A percentile compares a stretch with the other conserved stretches of the same genome.
Evolutionary conservation across 2,329 filamentous ascomycete species (phyloP).

Genomic region (Diatrype stigma): DNA sequence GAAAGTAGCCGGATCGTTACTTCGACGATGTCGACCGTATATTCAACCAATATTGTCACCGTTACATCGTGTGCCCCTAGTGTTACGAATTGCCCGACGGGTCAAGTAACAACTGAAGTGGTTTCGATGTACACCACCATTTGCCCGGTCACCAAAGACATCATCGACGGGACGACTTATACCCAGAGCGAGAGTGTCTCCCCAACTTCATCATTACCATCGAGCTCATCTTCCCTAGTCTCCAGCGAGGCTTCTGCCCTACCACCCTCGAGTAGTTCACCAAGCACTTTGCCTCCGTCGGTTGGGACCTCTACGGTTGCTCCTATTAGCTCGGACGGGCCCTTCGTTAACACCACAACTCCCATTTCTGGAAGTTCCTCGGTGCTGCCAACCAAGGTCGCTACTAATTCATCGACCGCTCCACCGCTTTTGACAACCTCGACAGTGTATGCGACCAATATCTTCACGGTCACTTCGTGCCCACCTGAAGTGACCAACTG

Average conservation of each 20-base stretch:
- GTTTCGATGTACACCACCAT: constrained; percentile 27
- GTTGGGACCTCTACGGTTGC: constrained; percentile 11
- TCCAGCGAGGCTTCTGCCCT: neutral
- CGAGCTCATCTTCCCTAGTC: neutral
- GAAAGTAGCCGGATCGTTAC: constrained; percentile 25
- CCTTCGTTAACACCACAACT: constrained; percentile 13
- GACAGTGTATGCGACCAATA: constrained; percentile 25
- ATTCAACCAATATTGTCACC: constrained; percentile 25
- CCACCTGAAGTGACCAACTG: constrained; percentile 22
- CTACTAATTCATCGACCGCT: constrained; percentile 8
- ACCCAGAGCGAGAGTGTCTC: constrained; percentile 8
- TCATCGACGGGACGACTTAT: constrained; percentile 24
- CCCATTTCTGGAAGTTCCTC: constrained; percentile 1
- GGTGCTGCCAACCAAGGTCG: constrained; percentile 3
- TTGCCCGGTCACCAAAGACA: constrained; percentile 26
- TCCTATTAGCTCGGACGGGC: constrained; percentile 8
- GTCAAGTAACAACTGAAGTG: constrained; percentile 24
- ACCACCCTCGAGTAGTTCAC: constrained; percentile 1
- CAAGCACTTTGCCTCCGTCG: constrained; percentile 6
- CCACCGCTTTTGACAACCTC: constrained; percentile 19
- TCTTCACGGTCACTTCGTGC: constrained; percentile 25
- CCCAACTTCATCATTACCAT: constrained; percentile 4
- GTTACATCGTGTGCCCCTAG: constrained; percentile 23
- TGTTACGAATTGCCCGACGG: constrained; percentile 24
- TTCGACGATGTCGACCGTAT: constrained; percentile 24